Evolutionary conservation across 2,329 filamentous ascomycete genomes (phyloP), one percentile per base, ranked within the genome.

Genomic region (Nemania diffusa): DNA sequence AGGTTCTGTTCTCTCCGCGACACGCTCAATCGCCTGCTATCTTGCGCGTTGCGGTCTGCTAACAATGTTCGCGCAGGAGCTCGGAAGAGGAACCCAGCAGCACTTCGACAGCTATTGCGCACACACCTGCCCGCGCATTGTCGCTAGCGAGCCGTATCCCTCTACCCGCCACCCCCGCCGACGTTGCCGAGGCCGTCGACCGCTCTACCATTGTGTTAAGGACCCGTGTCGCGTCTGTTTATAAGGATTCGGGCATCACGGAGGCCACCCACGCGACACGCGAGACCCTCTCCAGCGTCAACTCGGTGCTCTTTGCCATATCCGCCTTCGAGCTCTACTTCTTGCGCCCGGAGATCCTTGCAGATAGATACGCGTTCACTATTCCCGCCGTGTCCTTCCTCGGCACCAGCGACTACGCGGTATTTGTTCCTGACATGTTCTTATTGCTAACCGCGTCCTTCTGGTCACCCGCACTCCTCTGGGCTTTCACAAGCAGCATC

Each of bases 381-480:
- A 84, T 94, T 57, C 92, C 92, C 5, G 84, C 89, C 32, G 78
- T 91, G 61, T 72, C 79, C 13, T 78, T 83, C 22, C 78, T 92
- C 24, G 83, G 84, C 64, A 87, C 87, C 15, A 81, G 83, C 6
- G 86, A 88, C 68, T 84, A 88, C 70, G 82, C 88, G 2, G 83
- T 97, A 69, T 85, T 88, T 73, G 80, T 96, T 22, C 93, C 94
- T 0, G 92, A 98, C 79, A 83, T 97, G 73, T 97, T 96, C 79
- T 80, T 91, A 32, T 82, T 97, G 8, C 80, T 97, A 42, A 92
- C 91, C 1, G 82, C 86, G 44, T 86, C 87, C 27, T 98, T 97
- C 85, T 98, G 95, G 95, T 90, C 88, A 0, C 91, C 94, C 0
- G 88, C 92, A 62, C 84, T 90, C 7, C 84, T 94, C 22, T 98